phyloP scores from a whole-genome alignment of 2,329 filamentous ascomycete species.

The Penicillium sp. region DNA sequence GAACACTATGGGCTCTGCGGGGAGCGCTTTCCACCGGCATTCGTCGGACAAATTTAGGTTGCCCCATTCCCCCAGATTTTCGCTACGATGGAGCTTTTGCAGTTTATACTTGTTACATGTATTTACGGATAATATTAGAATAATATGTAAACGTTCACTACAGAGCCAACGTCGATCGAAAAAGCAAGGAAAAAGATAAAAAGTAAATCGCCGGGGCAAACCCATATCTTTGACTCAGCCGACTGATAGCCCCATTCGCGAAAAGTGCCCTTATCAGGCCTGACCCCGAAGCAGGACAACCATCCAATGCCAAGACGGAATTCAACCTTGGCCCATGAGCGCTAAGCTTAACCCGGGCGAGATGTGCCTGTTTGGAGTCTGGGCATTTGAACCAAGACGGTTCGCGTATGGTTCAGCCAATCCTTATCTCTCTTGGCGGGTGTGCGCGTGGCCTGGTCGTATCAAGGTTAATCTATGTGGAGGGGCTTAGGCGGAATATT shows the following conservation, averaged over 20 bases:
- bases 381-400: neutral
- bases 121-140: neutral
- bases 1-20: neutral
- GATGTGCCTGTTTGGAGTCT: neutral
- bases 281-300: neutral
- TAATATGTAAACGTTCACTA: too few relatives aligned
- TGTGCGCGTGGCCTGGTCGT: neutral
- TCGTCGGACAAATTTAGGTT: neutral
- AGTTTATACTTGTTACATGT: neutral
- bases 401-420: neutral
- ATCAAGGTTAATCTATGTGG: neutral
- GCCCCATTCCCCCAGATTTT: neutral
- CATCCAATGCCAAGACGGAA: neutral
- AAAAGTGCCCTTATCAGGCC: neutral
- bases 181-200: neutral
- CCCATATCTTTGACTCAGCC: neutral
- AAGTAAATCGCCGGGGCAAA: neutral
- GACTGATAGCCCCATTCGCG: neutral
- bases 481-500: neutral
- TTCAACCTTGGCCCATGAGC: neutral
- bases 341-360: neutral
- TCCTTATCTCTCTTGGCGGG: slow-evolving; percentile 5
- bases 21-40: neutral
- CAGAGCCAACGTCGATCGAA: neutral
- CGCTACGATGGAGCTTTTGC: neutral